These are phyloP conservation scores for Trichoderma orchidacearum DNA, from an alignment of 495 filamentous ascomycete genomes.

Conservation along the genomic window DNA sequence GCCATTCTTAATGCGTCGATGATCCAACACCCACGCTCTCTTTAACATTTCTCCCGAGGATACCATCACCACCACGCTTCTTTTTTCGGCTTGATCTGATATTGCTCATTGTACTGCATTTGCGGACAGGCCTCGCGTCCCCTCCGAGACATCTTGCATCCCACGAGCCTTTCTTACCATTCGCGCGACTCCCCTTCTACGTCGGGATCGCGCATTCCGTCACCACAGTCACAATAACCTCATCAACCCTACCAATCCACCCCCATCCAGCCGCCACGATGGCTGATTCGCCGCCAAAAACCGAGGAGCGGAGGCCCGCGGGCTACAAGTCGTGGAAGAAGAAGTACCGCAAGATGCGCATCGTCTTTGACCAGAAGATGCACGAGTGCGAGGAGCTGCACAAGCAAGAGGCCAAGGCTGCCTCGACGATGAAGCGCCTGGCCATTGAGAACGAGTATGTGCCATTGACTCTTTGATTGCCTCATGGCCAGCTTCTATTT, in stretches of 20 bases:
- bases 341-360: constrained; percentile 88
- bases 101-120: no score
- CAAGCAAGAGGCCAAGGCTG: constrained; percentile 62
- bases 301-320: background rate
- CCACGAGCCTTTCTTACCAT: no score
- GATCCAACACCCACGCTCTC: background rate
- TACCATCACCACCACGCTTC: background rate
- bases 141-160: background rate
- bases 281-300: background rate
- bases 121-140: no score
- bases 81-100: background rate
- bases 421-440: constrained; percentile 61
- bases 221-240: background rate
- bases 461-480: background rate
- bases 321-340: constrained; percentile 48
- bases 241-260: background rate
- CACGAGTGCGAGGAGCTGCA: constrained; percentile 64
- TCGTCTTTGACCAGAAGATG: constrained; percentile 74
- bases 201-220: background rate
- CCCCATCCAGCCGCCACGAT: background rate
- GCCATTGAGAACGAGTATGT: constrained; percentile 69
- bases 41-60: background rate
- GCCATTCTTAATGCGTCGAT: background rate
- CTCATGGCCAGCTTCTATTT: background rate
- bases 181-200: background rate